phyloP scores from a whole-genome alignment of 768 basidiomycete genomes.

The Lactarius tabidus region DNA sequence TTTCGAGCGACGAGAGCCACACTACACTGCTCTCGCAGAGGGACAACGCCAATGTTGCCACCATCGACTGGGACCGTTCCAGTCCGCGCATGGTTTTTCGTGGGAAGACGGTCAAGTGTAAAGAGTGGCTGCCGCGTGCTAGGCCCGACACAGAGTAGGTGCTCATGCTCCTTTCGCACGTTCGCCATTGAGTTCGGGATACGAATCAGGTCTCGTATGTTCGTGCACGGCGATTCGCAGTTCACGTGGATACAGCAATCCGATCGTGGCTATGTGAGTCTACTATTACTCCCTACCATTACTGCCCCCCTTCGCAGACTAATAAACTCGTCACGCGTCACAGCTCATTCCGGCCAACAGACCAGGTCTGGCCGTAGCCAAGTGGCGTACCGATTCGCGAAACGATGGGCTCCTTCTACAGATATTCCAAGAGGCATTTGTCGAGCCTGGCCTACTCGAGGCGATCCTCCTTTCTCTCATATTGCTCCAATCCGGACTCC shows the following conservation, averaged over 20 bases:
- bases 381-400: slow-evolving; percentile 11
- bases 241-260: too few species aligned
- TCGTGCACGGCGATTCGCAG: too few species aligned
- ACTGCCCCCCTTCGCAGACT: not conserved
- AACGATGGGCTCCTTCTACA: slow-evolving; percentile 9
- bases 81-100: too few species aligned
- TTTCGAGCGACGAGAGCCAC: too few species aligned
- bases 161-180: too few species aligned
- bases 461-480: slow-evolving; percentile 14
- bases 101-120: too few species aligned
- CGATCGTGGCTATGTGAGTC: too few species aligned
- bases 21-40: too few species aligned
- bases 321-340: not conserved
- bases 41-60: too few species aligned
- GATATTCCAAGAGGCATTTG: slow-evolving; percentile 16
- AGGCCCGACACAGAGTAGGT: slow-evolving; percentile 17
- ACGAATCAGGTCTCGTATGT: too few species aligned
- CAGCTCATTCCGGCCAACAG: slow-evolving; percentile 16
- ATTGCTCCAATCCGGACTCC: slow-evolving; percentile 11
- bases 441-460: slow-evolving; percentile 13
- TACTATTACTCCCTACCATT: not conserved
- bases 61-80: too few species aligned
- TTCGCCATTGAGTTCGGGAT: not conserved
- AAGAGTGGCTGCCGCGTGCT: too few species aligned
- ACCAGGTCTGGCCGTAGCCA: slow-evolving; percentile 17